Base-by-base conservation (phyloP, 2,329 filamentous ascomycete genomes). In the Phaeosphaeriaceae sp. region DNA sequence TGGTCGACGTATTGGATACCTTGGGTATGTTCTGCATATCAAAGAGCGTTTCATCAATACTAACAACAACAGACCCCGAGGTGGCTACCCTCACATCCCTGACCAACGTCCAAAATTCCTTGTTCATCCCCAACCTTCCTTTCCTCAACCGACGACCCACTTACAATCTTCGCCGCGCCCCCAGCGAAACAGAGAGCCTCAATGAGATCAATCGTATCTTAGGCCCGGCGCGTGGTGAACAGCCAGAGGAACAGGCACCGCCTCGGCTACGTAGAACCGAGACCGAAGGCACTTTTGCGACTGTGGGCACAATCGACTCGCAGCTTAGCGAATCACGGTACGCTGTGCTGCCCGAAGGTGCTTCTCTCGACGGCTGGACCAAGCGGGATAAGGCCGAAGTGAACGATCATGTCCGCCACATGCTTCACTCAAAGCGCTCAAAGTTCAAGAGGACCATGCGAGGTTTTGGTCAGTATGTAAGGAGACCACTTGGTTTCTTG, bases 51-150 rank as follows among this genome's bases (percentile, higher is more conserved):
- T 19, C 25, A 20, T n/a, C n/a, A 82, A 44, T 40, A 31, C 65
- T 59, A 36, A 67, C 53, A 21, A 27, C 58, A 63, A 76, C 63
- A 93, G 92, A 96, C 68, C 91, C 92, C 44, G 91, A 96, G 78
- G 88, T 96, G 3, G 88, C 91, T 36, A 92, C 92, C 0, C 80
- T 96, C 3, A 92, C 91, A 0, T 94, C 91, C 15, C 84, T 96
- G 10, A 96, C 91, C 45, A 96, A 96, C 69, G 89, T 96, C 20
- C 92, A 96, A 70, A 96, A 96, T 74, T 95, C 92, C 0, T 86
- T 96, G 10, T 96, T 96, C 76, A 81, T 96, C 1, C 92, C 92
- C 0, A 89, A 93, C 63, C 82, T 96, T n/a, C 92, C 92, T 42
- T 88, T 87, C 67, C 67, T 96, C 50, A 95, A 96, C 70, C 86